Conservation (phyloP, 768 basidiomycete species). For the Boletus eberwhitei region DNA sequence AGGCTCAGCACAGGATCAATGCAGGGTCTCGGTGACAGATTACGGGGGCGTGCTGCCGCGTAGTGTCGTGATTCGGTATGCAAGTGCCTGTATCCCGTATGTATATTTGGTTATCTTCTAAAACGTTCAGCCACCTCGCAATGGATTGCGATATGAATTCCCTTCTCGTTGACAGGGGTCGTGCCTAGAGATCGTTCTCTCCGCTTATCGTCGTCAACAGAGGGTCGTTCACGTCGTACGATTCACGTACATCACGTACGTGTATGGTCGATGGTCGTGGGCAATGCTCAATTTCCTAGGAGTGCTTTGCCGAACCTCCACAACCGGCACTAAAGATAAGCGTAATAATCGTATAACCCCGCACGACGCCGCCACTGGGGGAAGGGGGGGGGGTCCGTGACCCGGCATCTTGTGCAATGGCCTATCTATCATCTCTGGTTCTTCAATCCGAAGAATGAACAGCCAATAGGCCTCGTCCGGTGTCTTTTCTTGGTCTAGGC, state of each 20-base stretch:
- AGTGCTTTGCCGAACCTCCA: too few relatives aligned
- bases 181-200: not conserved
- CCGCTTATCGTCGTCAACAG: conserved; percentile 4
- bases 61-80: not conserved
- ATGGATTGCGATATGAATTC: not conserved
- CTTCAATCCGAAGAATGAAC: too few relatives aligned
- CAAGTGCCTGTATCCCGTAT: conserved; percentile 3
- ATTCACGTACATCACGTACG: not conserved
- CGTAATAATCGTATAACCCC: not conserved
- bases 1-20: not conserved
- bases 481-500: too few relatives aligned
- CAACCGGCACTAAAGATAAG: not conserved
- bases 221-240: not conserved
- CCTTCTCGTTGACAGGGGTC: not conserved
- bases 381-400: not conserved
- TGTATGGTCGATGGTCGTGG: not conserved
- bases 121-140: not conserved
- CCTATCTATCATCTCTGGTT: not conserved
- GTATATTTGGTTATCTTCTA: not conserved
- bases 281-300: not conserved
- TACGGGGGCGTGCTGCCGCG: not conserved
- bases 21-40: conserved; percentile 13
- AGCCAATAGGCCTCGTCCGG: too few relatives aligned
- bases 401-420: not conserved
- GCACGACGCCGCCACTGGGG: not conserved